These are phyloP conservation scores for Phlebiopsis flavidoalba DNA, from an alignment of 768 basidiomycete genomes.

Conservation along the genomic window DNA sequence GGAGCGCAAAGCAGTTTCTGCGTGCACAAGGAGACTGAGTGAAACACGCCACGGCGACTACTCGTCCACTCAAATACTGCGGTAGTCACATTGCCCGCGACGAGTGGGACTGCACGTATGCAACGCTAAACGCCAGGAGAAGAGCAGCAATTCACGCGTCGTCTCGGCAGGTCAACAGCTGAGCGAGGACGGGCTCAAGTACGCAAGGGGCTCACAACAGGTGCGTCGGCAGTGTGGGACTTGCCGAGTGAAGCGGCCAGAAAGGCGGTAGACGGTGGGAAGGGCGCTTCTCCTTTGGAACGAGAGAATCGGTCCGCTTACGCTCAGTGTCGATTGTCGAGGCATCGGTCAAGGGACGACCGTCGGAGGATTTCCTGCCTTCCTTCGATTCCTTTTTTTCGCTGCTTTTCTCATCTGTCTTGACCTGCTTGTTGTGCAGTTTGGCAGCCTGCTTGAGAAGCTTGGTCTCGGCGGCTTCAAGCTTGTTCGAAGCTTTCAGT, in stretches of 20 bases:
- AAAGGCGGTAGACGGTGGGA: slow-evolving; percentile 61
- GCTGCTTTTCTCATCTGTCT: slow-evolving; percentile 28
- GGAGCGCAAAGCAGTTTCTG: too few species aligned
- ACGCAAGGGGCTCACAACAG: too few species aligned
- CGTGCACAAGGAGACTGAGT: too few species aligned
- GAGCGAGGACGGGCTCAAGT: too few species aligned
- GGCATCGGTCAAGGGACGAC: slow-evolving; percentile 20
- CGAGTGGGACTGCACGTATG: too few species aligned
- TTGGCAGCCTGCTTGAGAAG: slow-evolving; percentile 71
- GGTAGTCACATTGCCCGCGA: too few species aligned
- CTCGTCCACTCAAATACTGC: too few species aligned
- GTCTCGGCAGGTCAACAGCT: too few species aligned
- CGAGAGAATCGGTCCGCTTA: slow-evolving; percentile 33
- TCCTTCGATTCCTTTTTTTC: slow-evolving; percentile 3
- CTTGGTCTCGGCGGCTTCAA: slow-evolving; percentile 78
- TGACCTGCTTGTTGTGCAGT: slow-evolving; percentile 46
- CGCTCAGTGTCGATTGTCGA: slow-evolving; percentile 26
- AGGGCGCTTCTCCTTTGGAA: slow-evolving; percentile 74
- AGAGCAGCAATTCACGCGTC: too few species aligned
- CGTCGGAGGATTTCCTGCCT: slow-evolving; percentile 8
- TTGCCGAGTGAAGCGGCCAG: slow-evolving; percentile 42
- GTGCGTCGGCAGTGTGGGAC: too few species aligned
- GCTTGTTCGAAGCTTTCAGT: slow-evolving; percentile 59
- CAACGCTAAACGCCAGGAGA: too few species aligned
- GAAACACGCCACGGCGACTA: too few species aligned